These are phyloP conservation scores for Candida dubliniensis DNA, from an alignment of 1,139 yeast species.

Conservation along the genomic window DNA sequence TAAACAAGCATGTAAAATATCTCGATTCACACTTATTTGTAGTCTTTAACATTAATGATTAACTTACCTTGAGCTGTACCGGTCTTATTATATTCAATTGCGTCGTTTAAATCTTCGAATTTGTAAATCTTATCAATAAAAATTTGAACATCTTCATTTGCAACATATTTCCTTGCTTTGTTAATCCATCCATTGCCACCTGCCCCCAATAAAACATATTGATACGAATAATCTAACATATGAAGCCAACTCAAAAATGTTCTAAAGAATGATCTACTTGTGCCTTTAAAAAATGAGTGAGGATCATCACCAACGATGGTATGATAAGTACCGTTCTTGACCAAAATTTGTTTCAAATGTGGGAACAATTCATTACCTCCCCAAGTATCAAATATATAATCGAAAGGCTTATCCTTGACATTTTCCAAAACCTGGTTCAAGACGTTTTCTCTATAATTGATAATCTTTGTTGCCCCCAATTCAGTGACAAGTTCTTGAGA, in stretches of 20 bases:
- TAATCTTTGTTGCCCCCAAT: constrained; percentile 51
- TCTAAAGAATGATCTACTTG: neutral
- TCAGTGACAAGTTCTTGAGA: constrained; percentile 41
- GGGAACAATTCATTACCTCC: constrained; percentile 26
- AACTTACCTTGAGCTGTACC: constrained; percentile 65
- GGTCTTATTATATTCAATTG: constrained; percentile 44
- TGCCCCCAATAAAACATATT: neutral
- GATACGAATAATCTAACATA: constrained; percentile 2
- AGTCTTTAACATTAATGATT: constrained; percentile 32
- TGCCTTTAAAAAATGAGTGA: neutral
- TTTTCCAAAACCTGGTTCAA: constrained; percentile 23
- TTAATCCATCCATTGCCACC: neutral
- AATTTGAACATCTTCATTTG: constrained; percentile 41
- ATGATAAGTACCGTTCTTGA: constrained; percentile 42
- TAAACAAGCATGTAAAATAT: too few species aligned
- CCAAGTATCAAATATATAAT: constrained; percentile 30
- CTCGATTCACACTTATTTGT: neutral
- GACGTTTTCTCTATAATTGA: constrained; percentile 44
- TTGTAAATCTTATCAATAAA: constrained; percentile 54
- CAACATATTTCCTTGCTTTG: constrained; percentile 25
- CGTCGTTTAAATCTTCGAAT: constrained; percentile 50
- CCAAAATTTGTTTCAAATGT: constrained; percentile 27
- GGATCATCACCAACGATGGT: constrained; percentile 45
- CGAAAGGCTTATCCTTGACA: constrained; percentile 22
- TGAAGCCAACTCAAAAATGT: neutral